Evolutionary conservation across 257 asterid species (phyloP), one percentile per base, ranked within the genome.

Genomic region (Gentiana dahurica): DNA sequence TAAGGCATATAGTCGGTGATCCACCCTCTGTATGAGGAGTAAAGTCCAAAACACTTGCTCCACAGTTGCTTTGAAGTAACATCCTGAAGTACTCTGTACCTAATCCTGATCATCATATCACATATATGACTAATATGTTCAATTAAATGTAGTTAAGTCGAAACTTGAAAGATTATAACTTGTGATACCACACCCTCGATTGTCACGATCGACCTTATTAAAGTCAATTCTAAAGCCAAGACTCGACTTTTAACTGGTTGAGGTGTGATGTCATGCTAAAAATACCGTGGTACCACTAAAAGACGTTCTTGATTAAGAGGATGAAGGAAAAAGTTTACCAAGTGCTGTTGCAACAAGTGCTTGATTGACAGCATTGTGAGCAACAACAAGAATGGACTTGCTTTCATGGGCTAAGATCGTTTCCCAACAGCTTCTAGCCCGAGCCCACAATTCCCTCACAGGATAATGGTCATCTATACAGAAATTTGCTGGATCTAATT

Each of bases 351-450:
- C 96, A 60, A 91, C 84, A 64, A 91, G 95, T 63, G 98, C 98
- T 74, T 91, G 96, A 69, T 91, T 87, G 68, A 87, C 96, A 51
- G 96, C 98, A 83, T 87, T 87, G 62, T 91, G 98, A 73, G 96
- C 98, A 65, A 87, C 98, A 36, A 91, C 92, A 5, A 91, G 86
- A 57, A 79, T 59, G 8, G 96, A 87, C 75, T 65, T 77, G 81
- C 89, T 79, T 71, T 87, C 92, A 62, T 82, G 86, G 11, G 80
- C 65, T 53, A 91, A 80, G 41, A 91, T 87, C 59, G 71, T 84
- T 1, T 66, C 68, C 98, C 98, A 91, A 69, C 98, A 82, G 72
- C 68, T 77, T 75, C 90, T 75, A 55, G 89, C 96, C 57, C 96
- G 87, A 4, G 73, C 59, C 98, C 98, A 91, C 51, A 91, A 72